phyloP scores from a whole-genome alignment of 2,329 filamentous ascomycete species.

The Talaromyces piceae region DNA sequence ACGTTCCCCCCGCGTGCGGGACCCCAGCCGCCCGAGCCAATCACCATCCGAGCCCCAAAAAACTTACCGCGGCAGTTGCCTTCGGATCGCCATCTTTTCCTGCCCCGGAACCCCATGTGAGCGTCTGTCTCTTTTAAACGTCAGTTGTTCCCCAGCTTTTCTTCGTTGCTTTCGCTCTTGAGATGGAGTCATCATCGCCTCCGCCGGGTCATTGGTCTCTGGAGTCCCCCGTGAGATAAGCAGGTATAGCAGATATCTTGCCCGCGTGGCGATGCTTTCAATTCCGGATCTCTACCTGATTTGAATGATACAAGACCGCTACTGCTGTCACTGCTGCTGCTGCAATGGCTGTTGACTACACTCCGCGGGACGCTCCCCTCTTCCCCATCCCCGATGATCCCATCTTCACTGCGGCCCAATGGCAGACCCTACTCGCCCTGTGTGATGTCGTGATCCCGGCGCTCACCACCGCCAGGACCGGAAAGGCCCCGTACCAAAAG shows the following conservation, averaged over 20 bases:
- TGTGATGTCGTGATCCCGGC: conserved; percentile 52
- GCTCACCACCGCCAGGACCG: conserved; percentile 35
- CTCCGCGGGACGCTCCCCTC: conserved; percentile 37
- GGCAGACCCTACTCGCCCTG: conserved; percentile 51
- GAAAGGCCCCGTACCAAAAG: conserved; percentile 29
- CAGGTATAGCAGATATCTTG: too few relatives aligned
- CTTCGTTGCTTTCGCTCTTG: too few relatives aligned
- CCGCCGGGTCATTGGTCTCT: too few relatives aligned
- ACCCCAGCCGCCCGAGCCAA: background rate
- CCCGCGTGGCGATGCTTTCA: too few relatives aligned
- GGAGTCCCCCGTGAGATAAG: too few relatives aligned
- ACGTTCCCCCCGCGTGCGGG: background rate
- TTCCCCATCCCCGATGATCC: conserved; percentile 41
- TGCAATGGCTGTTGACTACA: background rate
- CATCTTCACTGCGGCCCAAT: conserved; percentile 49
- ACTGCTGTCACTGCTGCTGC: background rate
- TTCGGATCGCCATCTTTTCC: background rate
- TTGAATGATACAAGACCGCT: background rate
- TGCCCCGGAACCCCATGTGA: background rate
- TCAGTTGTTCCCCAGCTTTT: background rate
- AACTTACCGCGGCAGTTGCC: background rate
- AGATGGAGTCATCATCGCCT: too few relatives aligned
- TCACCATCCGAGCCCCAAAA: background rate
- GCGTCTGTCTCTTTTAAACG: background rate
- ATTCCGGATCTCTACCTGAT: too few relatives aligned